Percentiles rank a stretch among this genome's conserved stretches.
Conservation (phyloP, 1,139 yeast genomes). For the Saccharomyces pastorianus region DNA sequence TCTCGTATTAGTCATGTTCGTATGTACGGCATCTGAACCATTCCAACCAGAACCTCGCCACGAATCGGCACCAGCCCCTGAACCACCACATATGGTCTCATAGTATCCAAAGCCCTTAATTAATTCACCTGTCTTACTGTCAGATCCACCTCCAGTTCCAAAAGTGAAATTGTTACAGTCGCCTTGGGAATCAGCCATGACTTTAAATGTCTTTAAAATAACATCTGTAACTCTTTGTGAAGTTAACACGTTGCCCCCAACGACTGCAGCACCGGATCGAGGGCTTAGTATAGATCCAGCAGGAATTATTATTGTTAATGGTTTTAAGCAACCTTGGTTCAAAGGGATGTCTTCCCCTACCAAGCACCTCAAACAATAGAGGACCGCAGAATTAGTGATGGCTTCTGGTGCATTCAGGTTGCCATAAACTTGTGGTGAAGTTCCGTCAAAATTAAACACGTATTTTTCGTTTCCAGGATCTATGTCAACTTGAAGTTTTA, state of each 20-base stretch:
- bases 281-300: constrained; percentile 65
- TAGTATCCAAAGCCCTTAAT: constrained; percentile 57
- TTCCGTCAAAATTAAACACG: constrained; percentile 40
- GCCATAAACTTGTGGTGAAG: constrained; percentile 54
- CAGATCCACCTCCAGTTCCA: constrained; percentile 41
- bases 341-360: constrained; percentile 74
- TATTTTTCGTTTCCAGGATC: constrained; percentile 35
- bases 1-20: constrained; percentile 65
- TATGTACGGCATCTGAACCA: constrained; percentile 58
- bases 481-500: constrained; percentile 37
- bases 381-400: constrained; percentile 67
- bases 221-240: constrained; percentile 80
- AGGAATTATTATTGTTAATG: constrained; percentile 59
- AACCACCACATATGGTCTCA: constrained; percentile 66
- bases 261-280: constrained; percentile 71
- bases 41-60: constrained; percentile 49
- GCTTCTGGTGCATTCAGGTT: constrained; percentile 63
- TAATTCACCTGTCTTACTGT: constrained; percentile 34
- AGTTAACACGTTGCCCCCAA: constrained; percentile 82
- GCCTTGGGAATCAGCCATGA: constrained; percentile 74
- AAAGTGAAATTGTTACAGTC: constrained; percentile 70
- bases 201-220: constrained; percentile 63
- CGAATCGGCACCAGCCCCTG: constrained; percentile 59
- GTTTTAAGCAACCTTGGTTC: constrained; percentile 76
- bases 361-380: constrained; percentile 68